Percentiles rank a stretch among this genome's conserved stretches.
phyloP scores from a whole-genome alignment of 345 rosid genomes.

The Aquilaria malaccensis region DNA sequence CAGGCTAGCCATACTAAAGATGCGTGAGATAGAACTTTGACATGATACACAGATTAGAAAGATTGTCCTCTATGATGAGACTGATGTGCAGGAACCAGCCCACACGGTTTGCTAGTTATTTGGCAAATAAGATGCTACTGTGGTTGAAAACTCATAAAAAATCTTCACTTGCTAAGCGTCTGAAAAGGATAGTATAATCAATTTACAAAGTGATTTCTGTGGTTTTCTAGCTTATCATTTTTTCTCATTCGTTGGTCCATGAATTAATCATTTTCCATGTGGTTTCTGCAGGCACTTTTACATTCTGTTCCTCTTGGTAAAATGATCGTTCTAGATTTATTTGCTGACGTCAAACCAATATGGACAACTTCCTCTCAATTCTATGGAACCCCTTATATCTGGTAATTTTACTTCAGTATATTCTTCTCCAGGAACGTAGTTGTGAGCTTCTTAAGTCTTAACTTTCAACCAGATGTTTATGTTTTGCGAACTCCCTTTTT shows the following conservation, averaged over 20 bases:
- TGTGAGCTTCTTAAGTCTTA: neutral
- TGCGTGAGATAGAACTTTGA: neutral
- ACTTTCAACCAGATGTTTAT: slow-evolving; percentile 2
- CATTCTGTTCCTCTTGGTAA: slow-evolving; percentile 87
- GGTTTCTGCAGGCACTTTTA: slow-evolving; percentile 73
- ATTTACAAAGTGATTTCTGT: too few relatives aligned
- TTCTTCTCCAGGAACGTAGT: slow-evolving; percentile 4
- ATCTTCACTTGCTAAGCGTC: neutral
- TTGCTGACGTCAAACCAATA: slow-evolving; percentile 87
- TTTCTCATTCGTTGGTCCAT: too few relatives aligned
- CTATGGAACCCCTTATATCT: slow-evolving; percentile 86
- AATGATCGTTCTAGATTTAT: slow-evolving; percentile 92
- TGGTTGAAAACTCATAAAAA: neutral
- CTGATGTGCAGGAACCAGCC: too few relatives aligned
- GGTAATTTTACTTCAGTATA: slow-evolving; percentile 33
- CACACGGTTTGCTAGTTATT: too few relatives aligned
- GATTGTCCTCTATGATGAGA: too few relatives aligned
- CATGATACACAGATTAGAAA: neutral
- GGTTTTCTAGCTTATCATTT: too few relatives aligned
- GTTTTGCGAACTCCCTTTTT: neutral
- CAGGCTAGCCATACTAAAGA: too few relatives aligned
- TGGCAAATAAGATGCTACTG: too few relatives aligned
- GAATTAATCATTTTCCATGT: neutral
- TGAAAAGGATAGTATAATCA: neutral
- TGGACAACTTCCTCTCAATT: slow-evolving; percentile 84